These are phyloP conservation scores for Lophium mytilinum DNA, from an alignment of 495 filamentous ascomycete species.

Conservation along the genomic window DNA sequence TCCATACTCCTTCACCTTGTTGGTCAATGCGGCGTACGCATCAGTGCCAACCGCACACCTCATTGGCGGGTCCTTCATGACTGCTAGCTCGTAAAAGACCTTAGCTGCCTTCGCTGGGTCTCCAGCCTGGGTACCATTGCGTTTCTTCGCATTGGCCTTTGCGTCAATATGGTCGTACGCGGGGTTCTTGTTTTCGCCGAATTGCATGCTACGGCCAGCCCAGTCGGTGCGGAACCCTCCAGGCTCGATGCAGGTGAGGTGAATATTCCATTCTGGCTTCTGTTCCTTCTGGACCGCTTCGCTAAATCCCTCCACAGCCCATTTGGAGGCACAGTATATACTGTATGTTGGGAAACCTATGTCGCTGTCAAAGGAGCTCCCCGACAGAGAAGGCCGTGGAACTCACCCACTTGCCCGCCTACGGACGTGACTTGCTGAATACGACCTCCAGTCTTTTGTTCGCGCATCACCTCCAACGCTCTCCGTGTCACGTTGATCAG, in stretches of 20 bases:
- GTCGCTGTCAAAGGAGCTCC: not conserved
- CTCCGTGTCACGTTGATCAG: slow-evolving; percentile 35
- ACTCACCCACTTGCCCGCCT: slow-evolving; percentile 32
- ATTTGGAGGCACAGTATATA: slow-evolving; percentile 38
- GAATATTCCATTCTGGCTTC: slow-evolving; percentile 36
- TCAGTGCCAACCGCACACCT: slow-evolving; percentile 39
- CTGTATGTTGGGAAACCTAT: slow-evolving; percentile 31
- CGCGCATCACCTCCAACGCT: slow-evolving; percentile 38
- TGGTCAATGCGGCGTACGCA: slow-evolving; percentile 36
- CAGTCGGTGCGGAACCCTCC: slow-evolving; percentile 35
- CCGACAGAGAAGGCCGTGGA: not conserved
- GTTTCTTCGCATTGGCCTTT: slow-evolving; percentile 29
- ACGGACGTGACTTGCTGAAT: slow-evolving; percentile 42
- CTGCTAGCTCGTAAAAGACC: slow-evolving; percentile 41
- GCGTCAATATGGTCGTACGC: slow-evolving; percentile 41
- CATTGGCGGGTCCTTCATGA: slow-evolving; percentile 40
- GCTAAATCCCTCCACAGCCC: slow-evolving; percentile 36
- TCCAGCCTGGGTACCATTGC: slow-evolving; percentile 38
- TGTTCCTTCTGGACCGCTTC: slow-evolving; percentile 30
- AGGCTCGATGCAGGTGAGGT: slow-evolving; percentile 33
- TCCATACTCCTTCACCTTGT: slow-evolving; percentile 36
- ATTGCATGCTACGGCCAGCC: slow-evolving; percentile 31
- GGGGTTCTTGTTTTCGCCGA: slow-evolving; percentile 34
- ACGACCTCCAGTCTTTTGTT: slow-evolving; percentile 34
- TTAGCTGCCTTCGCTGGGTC: slow-evolving; percentile 40